These are phyloP conservation scores for Saccharomycopsis sp. DNA, from an alignment of 805 yeast species.

Conservation along the genomic window DNA sequence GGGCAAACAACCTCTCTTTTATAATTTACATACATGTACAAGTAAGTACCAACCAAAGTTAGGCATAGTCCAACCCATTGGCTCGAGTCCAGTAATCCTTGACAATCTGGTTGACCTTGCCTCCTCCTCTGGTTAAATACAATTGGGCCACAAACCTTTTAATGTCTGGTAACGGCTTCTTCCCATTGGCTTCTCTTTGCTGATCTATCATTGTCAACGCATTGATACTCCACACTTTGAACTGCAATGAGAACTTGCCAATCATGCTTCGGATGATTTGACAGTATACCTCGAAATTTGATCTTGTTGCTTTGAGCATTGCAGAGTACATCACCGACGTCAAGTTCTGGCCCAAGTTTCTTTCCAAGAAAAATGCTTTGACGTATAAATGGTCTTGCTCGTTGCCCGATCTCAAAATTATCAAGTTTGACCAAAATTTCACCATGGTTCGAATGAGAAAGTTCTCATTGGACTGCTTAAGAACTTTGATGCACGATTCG, in stretches of 20 bases:
- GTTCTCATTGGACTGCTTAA: slow-evolving; percentile 37
- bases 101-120: slow-evolving; percentile 33
- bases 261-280: slow-evolving; percentile 42
- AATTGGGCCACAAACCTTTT: slow-evolving; percentile 29
- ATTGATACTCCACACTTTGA: slow-evolving; percentile 39
- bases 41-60: too few species aligned
- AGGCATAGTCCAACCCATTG: slow-evolving; percentile 35
- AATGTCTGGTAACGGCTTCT: slow-evolving; percentile 21
- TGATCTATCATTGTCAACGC: slow-evolving; percentile 26
- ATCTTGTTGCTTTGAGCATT: slow-evolving; percentile 44
- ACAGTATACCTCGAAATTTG: slow-evolving; percentile 50
- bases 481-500: slow-evolving; percentile 1
- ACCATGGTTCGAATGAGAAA: slow-evolving; percentile 40
- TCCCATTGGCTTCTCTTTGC: slow-evolving; percentile 23
- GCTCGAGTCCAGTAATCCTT: slow-evolving; percentile 33
- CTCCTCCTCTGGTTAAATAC: slow-evolving; percentile 34
- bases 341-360: slow-evolving; percentile 25
- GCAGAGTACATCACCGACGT: slow-evolving; percentile 33
- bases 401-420: slow-evolving; percentile 39
- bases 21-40: too few species aligned
- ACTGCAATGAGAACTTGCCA: slow-evolving; percentile 40
- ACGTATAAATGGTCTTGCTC: slow-evolving; percentile 33
- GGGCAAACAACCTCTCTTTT: too few species aligned
- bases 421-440: slow-evolving; percentile 44
- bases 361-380: slow-evolving; percentile 26